Base-by-base conservation (phyloP, 2,329 filamentous ascomycete species). In the Penicillium sp. region DNA sequence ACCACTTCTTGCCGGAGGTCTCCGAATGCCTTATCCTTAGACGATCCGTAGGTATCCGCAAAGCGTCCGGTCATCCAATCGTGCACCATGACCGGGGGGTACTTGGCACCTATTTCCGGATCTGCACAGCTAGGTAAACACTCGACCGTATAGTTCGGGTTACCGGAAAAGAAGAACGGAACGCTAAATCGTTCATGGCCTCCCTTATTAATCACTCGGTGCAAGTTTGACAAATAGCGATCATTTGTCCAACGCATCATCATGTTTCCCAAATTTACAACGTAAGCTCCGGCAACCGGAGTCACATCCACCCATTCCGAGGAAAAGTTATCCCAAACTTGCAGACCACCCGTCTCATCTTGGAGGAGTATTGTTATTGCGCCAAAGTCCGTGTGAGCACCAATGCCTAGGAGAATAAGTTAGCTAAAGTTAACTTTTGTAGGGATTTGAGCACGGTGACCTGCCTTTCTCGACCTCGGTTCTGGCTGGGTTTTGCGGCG, bases 321-420 rank as follows among this genome's bases (percentile, higher is more conserved):
- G 8, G 51, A 52, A 18, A 39, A 40, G 10, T 61, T 54, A 45
- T 66, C 54, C 62, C 61, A 63, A 1, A 68, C 64, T 26, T 70
- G 61, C 3, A 70, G 47, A 1, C 67, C 66, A 9, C 63, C 63
- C 2, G 55, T 57, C 9, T 52, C 41, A 42, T 68, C 66, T 37
- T 69, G 66, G 2, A 69, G 56, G 5, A 70, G 63, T 7, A 71
- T 61, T 3, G 66, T 70, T 21, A 69, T 60, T n/a, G 59, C 65
- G 7, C 67, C 66, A 18, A 69, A 70, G 48, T 70, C 66, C 1
- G 62, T 66, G 34, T 71, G 68, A 0, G 66, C 68, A 7, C 68
- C 68, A 39, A 67, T 64, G 3, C 64, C 64, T 60, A 26, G 1
- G 20, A 13, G n/a, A 6, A 13, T 42, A 3, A 20, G 3, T 42